phyloP scores from a whole-genome alignment of 805 yeast genomes.

The Kodamaea kaohsiungensis region DNA sequence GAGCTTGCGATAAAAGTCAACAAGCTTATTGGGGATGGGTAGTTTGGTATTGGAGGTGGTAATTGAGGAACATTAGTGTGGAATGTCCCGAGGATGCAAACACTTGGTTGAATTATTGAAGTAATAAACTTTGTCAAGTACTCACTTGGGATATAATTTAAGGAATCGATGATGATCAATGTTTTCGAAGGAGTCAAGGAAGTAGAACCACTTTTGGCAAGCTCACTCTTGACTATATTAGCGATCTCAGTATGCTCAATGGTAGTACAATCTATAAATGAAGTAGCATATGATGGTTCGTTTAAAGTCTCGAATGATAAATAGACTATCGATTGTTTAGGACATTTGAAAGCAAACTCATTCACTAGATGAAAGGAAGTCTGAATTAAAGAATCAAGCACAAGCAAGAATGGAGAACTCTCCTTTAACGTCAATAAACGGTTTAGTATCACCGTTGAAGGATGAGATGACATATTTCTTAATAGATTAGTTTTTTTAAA shows the following conservation, averaged over 20 bases:
- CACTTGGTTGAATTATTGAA: constrained; percentile 37
- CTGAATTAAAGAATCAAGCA: constrained; percentile 71
- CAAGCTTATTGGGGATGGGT: constrained; percentile 55
- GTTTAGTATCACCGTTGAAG: constrained; percentile 54
- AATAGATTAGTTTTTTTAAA: not conserved
- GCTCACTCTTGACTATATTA: constrained; percentile 22
- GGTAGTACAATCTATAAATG: constrained; percentile 48
- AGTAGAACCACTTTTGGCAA: constrained; percentile 3
- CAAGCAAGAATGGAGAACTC: constrained; percentile 66
- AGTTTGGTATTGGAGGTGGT: constrained; percentile 40
- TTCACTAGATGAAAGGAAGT: constrained; percentile 55
- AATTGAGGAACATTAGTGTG: constrained; percentile 41
- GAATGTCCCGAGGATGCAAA: constrained; percentile 35
- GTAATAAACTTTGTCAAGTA: constrained; percentile 53
- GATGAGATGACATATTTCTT: constrained; percentile 34
- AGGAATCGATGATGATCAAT: constrained; percentile 64
- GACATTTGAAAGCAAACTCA: constrained; percentile 54
- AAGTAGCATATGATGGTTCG: constrained; percentile 50
- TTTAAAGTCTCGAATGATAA: constrained; percentile 69
- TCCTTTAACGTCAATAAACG: constrained; percentile 74
- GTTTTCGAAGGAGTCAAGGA: constrained; percentile 22
- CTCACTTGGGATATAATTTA: constrained; percentile 55
- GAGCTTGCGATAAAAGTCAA: constrained; percentile 75
- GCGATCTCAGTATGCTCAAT: constrained; percentile 18
- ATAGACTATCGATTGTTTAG: constrained; percentile 44